Evolutionary conservation across 257 asterid genomes (phyloP), one percentile per base, ranked within the genome.

Genomic region (Misopates orontium): DNA sequence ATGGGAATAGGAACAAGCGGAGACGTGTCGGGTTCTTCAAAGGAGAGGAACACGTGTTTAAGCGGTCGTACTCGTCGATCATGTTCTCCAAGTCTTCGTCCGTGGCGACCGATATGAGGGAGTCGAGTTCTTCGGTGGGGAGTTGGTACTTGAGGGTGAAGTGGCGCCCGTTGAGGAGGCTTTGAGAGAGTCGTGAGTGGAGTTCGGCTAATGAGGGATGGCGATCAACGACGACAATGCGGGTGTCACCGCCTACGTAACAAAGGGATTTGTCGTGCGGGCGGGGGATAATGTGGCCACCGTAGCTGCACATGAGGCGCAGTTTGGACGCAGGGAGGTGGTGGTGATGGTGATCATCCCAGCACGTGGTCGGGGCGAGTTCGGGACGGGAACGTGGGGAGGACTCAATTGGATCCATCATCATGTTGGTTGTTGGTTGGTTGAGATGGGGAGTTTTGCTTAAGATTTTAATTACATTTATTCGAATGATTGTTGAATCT

Each of bases 271-370:
- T 87, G 74, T 89, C 87, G 47, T 87, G 89, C 20, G 89, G 95
- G 24, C 92, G 90, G 64, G 95, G 95, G 66, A 88, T 82, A 68
- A 88, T 86, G 80, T 88, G 95, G 21, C 95, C 95, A 5, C 89
- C 89, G 41, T 78, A 88, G 82, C 96, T 83, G 70, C 96, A 88
- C 85, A 85, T 82, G 23, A 89, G 80, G 55, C 95, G 87, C 66
- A 89, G 82, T 74, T 85, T 89, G 57, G 94, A 75, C 40, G 79
- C 82, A 2, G 84, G 85, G 24, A 79, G 79, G 14, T 72, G 77
- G 8, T 72, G 77, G 8, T 78, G 73, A 67, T 75, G 67, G 11
- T 36, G 36, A 71, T 81, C 90, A 47, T 86, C 87, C 80, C 84
- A 88, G 36, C 36, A 28, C 53, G 88, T 70, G 63, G 81, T 75